Percentiles rank a stretch among this genome's conserved stretches.
Evolutionary conservation across 192 early-diverging fungal genomes (phyloP).

Genomic region (Spizellomyces sp.): DNA sequence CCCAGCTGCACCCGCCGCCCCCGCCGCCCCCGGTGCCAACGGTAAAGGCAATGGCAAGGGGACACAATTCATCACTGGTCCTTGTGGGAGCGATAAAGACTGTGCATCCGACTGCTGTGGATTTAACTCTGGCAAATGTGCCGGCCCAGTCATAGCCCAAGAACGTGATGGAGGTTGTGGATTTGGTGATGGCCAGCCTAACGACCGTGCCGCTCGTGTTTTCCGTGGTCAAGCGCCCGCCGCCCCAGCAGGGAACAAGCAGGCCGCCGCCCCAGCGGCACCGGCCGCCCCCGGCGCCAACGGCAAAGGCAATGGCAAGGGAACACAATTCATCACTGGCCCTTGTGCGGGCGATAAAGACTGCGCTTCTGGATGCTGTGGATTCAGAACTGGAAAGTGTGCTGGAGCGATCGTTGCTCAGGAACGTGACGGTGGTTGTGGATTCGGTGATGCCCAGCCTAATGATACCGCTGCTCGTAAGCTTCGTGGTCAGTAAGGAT

Average conservation of each 20-base stretch:
- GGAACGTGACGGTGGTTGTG: conserved; percentile 32
- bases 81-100: conserved; percentile 27
- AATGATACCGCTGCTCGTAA: conserved; percentile 22
- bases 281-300: conserved; percentile 9
- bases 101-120: conserved; percentile 41
- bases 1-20: not conserved
- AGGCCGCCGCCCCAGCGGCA: not conserved
- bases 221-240: conserved; percentile 17
- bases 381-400: conserved; percentile 31
- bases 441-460: conserved; percentile 27
- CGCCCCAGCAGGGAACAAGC: not conserved
- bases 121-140: conserved; percentile 32
- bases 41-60: conserved; percentile 19
- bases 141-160: conserved; percentile 29
- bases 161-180: conserved; percentile 38
- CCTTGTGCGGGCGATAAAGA: conserved; percentile 20
- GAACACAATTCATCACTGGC: conserved; percentile 36
- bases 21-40: conserved; percentile 3
- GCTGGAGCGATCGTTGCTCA: conserved; percentile 31
- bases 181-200: conserved; percentile 31
- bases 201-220: conserved; percentile 24
- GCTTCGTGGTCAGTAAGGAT: conserved; percentile 12
- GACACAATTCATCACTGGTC: conserved; percentile 37
- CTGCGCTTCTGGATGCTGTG: conserved; percentile 31
- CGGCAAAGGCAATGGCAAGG: conserved; percentile 15